These are phyloP conservation scores for Leccinum rimulosum DNA, from an alignment of 768 basidiomycete genomes.

Conservation along the genomic window DNA sequence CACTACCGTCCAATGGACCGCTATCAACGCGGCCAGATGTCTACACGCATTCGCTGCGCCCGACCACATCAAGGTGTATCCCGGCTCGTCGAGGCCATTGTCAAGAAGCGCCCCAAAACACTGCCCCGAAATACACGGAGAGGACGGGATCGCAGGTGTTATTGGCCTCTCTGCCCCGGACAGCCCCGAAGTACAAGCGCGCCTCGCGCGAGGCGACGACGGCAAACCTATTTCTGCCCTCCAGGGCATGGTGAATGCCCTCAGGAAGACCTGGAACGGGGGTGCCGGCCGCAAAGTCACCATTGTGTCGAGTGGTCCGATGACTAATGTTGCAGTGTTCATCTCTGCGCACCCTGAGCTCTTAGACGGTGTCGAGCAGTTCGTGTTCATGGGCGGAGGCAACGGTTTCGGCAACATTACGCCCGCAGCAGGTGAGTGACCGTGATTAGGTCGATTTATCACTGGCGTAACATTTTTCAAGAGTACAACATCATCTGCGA, in stretches of 20 bases:
- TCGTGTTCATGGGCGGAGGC: conserved; percentile 87
- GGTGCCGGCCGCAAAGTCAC: conserved; percentile 61
- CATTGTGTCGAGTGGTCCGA: conserved; percentile 75
- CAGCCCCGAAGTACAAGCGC: conserved; percentile 46
- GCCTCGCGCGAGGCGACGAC: conserved; percentile 44
- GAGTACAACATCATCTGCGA: conserved; percentile 84
- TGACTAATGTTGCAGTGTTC: conserved; percentile 81
- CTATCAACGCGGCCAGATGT: conserved; percentile 73
- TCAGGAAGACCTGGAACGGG: conserved; percentile 54
- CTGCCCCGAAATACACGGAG: conserved; percentile 79
- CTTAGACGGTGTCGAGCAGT: conserved; percentile 44
- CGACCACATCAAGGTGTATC: conserved; percentile 54
- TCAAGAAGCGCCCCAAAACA: conserved; percentile 52
- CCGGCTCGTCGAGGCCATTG: conserved; percentile 70
- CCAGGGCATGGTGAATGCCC: conserved; percentile 61
- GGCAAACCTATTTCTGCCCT: conserved; percentile 52
- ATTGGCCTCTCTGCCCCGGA: conserved; percentile 63
- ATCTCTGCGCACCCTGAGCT: conserved; percentile 56
- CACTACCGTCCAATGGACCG: conserved; percentile 56
- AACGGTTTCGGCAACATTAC: conserved; percentile 82
- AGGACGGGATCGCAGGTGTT: conserved; percentile 81
- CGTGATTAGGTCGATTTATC: neutral
- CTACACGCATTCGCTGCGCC: conserved; percentile 72
- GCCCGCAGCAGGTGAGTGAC: conserved; percentile 58
- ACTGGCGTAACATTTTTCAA: conserved; percentile 23